Base-by-base conservation (phyloP, 2,329 filamentous ascomycete genomes). In the Hymenoscyphus infarciens region DNA sequence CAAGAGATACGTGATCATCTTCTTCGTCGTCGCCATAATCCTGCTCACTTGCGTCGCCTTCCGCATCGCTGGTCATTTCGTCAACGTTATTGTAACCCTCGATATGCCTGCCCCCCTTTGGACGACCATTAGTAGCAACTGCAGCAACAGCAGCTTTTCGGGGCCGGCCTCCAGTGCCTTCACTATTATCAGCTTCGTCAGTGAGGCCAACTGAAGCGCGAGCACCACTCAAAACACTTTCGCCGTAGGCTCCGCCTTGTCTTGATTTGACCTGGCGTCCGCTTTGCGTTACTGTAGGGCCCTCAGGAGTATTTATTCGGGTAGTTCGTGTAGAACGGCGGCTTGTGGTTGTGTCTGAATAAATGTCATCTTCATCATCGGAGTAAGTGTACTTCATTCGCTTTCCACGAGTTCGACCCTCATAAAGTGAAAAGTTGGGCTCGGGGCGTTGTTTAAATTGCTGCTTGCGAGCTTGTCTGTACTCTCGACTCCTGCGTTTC, bases 341-440 rank as follows among this genome's bases (percentile, higher is more conserved):
- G 75, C 78, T 76, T 5, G 73, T 74, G 10, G 83, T 83, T 70
- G 87, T 83, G 72, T 88, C 85, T n/a, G 84, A 85, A 61, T 81
- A 83, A 16, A 88, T 86, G 39, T 88, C 71, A n/a, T 75, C 88
- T 68, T 96, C 91, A 27, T 96, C 91, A 59, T 97, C 93, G 0
- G 92, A 96, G 73, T 91, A 99, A 0, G 92, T 99, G 74, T 99
- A 99, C 76, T 93, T 96, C 78, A 96, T 90, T 65, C 94, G 90
- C 80, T 99, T 98, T 62, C 95, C 95, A 63, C 95, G 87, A 5
- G 96, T 99, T 60, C 95, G 91, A 57, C 95, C 95, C 78, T 99
- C 95, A 75, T 99, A 99, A 63, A 96, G 81, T 0, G 93, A 97
- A 74, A 94, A 96, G 4, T 92, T 92, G 10, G 90, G 88, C 70